Base-by-base conservation (phyloP, 495 filamentous ascomycete genomes). In the Penicillium turbatum region DNA sequence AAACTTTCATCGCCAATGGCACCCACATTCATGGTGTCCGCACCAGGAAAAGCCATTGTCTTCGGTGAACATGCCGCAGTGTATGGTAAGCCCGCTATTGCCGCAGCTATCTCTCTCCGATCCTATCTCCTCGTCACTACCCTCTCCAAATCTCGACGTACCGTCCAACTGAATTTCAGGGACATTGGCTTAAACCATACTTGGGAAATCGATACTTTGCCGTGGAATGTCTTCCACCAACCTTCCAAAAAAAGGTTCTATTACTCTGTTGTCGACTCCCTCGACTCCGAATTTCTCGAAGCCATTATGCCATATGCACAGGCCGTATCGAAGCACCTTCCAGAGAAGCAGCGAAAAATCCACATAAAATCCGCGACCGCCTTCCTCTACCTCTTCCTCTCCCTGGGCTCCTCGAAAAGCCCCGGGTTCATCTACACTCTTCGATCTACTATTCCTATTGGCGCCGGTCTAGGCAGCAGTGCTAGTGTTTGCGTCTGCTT, bases 1-100 rank as follows among this genome's bases (percentile, higher is more conserved):
- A 39, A 39, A 39, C 37, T 12, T 3, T 79, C 76, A 5, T 78
- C 77, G 13, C 76, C 78, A 0, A 72, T 80, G 76, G 80, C 91
- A 72, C 91, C 92, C 6, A 75, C 91, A 36, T 98, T 97, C 60
- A 95, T 97, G 88, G 92, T 96, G 50, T 97, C 93, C 6, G 92
- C 93, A 12, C 93, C 93, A 11, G 93, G 92, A 27, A 98, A 98
- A 70, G 92, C 93, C 63, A 97, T 98, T 65, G 88, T 96, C 17
- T 96, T 87, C 68, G 93, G 93, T 51, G 93, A 98, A 68, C 93
- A 98, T 74, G 89, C 93, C 12, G 93, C 96, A 2, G 93, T 98
- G 10, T 82, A 98, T 65, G 93, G 92, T 64, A 96, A 96, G 83
- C 84, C 91, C 43, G 92, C 92, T 48, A 90, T 98, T 69, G 93